Base-by-base conservation (phyloP, 1,139 yeast species). In the Blastobotrys arbuscula region DNA sequence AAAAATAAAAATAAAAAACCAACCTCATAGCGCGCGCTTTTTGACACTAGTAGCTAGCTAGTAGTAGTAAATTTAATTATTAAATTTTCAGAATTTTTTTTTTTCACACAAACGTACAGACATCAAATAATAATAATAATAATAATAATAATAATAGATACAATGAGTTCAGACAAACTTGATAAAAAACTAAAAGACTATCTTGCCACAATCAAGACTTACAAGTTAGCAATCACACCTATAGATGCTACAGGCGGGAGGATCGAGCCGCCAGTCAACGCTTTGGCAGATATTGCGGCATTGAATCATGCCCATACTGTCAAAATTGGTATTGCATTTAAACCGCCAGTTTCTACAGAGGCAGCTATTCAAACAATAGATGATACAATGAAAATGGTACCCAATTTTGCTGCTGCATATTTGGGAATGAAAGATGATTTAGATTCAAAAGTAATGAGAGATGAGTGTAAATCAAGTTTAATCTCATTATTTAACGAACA, bases 281-380 rank as follows among this genome's bases (percentile, higher is more conserved):
- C 86, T 57, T 61, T 85, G 24, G 64, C 62, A 10, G 87, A 86
- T 60, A 64, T 84, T 13, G 65, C 79, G 31, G 72, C 76, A 50
- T 68, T 87, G 40, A 71, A 83, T n/a, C 80, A 75, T 63, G 92
- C 95, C 1, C 90, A 85, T 62, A 73, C 84, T 1, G 86, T 95
- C 2, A 86, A 85, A 63, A 72, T 84, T 2, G 95, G 95, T 5
- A 79, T 87, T 37, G 77, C 87, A 1, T 83, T 81, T 65, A 79
- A 81, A 57, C 85, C 89, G 1, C 79, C 79, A 6, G 75, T 72
- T 53, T 54, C 75, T 55, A 59, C 68, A 42, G 71, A 67, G 15
- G 79, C 87, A 0, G 82, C 84, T 1, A 73, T 66, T 54, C 70
- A 68, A 26, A 81, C 84, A 34, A 56, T 82, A 10, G 76, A 73